A percentile compares a stretch with the other conserved stretches of the same genome.
Conservation (phyloP, 169 alveolate species). For the Plasmodium chabaudi region DNA sequence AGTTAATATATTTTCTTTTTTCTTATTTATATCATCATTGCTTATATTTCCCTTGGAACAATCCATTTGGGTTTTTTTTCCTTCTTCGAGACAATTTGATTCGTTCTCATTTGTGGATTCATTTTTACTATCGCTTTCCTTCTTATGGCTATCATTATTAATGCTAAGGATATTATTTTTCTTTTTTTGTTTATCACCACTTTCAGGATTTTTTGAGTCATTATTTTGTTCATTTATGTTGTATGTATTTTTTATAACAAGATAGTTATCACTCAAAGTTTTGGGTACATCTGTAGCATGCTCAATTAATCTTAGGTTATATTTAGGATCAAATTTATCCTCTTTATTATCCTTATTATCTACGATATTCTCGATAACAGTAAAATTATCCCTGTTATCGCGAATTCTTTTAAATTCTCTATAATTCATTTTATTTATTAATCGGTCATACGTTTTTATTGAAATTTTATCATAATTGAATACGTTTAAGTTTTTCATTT, state of each 20-base stretch:
- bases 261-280: conserved; percentile 56
- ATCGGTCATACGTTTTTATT: conserved; percentile 38
- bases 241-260: conserved; percentile 20
- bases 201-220: conserved; percentile 5
- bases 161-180: neutral
- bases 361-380: conserved; percentile 57
- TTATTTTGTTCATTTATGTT: neutral
- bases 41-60: conserved; percentile 14
- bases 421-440: conserved; percentile 73
- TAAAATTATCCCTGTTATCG: conserved; percentile 36
- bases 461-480: conserved; percentile 72
- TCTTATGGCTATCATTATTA: conserved; percentile 16
- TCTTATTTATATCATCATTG: conserved; percentile 21
- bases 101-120: neutral
- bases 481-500: conserved; percentile 50
- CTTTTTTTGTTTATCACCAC: conserved; percentile 8
- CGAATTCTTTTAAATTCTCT: conserved; percentile 57
- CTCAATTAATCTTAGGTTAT: conserved; percentile 80
- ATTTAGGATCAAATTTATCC: conserved; percentile 74
- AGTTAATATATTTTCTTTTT: conserved; percentile 37
- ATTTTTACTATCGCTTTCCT: too few species aligned
- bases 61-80: conserved; percentile 6
- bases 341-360: conserved; percentile 44
- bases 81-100: neutral
- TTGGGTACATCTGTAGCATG: conserved; percentile 77